Percentiles rank a stretch among this genome's conserved stretches.
These are phyloP conservation scores for Nowakowskiella sp. DNA, from an alignment of 192 early-diverging fungal genomes.

Conservation along the genomic window DNA sequence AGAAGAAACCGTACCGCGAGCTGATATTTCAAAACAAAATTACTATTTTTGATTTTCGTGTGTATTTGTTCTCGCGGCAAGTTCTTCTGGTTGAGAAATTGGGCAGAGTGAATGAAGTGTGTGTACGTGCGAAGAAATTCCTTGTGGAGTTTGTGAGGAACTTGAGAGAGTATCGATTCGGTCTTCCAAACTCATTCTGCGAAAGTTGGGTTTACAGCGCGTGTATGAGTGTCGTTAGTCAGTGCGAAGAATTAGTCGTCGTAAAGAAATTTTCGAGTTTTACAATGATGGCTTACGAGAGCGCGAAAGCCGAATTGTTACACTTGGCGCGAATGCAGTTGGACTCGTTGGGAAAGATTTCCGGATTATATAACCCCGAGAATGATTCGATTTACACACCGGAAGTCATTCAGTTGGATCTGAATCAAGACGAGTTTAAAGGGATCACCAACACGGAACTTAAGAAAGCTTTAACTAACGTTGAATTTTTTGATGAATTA, in stretches of 20 bases:
- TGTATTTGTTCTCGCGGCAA: constrained; percentile 93
- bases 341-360: not conserved
- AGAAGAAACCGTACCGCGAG: constrained; percentile 75
- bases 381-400: constrained; percentile 4
- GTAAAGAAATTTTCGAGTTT: constrained; percentile 31
- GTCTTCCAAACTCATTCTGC: constrained; percentile 48
- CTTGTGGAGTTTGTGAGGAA: constrained; percentile 63
- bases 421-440: constrained; percentile 44
- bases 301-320: constrained; percentile 66
- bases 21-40: constrained; percentile 85
- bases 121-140: constrained; percentile 62
- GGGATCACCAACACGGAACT: constrained; percentile 63
- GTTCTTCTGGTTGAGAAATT: constrained; percentile 64
- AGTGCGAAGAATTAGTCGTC: constrained; percentile 68
- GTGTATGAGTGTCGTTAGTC: constrained; percentile 65
- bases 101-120: constrained; percentile 57
- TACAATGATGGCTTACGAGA: constrained; percentile 52
- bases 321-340: constrained; percentile 72
- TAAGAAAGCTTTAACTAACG: constrained; percentile 43
- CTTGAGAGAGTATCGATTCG: constrained; percentile 62
- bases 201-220: constrained; percentile 77
- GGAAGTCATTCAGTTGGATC: constrained; percentile 30
- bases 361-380: not conserved
- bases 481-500: constrained; percentile 61
- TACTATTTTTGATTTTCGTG: constrained; percentile 91